Evolutionary conservation across 495 filamentous ascomycete species (phyloP).

Genomic region (Penicillium canescens): DNA sequence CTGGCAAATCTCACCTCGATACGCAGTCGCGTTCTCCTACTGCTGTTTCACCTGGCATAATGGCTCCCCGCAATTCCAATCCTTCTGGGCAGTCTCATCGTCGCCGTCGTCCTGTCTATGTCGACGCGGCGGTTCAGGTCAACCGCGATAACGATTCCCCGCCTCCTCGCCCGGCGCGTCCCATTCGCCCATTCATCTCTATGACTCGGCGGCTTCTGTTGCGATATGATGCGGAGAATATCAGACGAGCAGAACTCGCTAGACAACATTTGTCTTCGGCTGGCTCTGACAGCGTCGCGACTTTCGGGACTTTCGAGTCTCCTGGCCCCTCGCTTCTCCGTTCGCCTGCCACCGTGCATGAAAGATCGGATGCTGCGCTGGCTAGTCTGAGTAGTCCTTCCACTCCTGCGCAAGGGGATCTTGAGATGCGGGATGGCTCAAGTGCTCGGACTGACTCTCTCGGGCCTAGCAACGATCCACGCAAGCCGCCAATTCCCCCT

Average conservation of each 20-base stretch:
- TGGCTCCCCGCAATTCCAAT: not conserved
- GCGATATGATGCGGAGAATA: conserved; percentile 45
- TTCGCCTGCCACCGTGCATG: conserved; percentile 4
- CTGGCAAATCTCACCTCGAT: conserved; percentile 22
- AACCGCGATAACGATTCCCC: conserved; percentile 33
- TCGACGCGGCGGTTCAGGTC: conserved; percentile 48
- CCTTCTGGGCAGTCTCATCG: conserved; percentile 13
- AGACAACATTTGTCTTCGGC: conserved; percentile 22
- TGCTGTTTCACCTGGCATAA: conserved; percentile 16
- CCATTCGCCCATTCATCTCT: conserved; percentile 26
- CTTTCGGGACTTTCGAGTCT: conserved; percentile 4
- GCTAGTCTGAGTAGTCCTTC: not conserved
- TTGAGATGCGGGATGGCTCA: conserved; percentile 14
- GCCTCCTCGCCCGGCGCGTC: conserved; percentile 11
- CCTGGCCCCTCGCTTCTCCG: conserved; percentile 4
- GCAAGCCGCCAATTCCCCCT: conserved; percentile 31
- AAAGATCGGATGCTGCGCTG: conserved; percentile 10
- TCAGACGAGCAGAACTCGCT: conserved; percentile 30
- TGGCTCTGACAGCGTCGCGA: conserved; percentile 15
- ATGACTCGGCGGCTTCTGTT: conserved; percentile 45
- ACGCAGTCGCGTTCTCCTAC: conserved; percentile 33
- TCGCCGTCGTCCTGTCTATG: conserved; percentile 36
- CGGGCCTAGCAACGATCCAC: conserved; percentile 19
- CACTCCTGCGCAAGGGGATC: not conserved
- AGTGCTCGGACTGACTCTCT: conserved; percentile 5